Conservation (phyloP, 768 basidiomycete genomes). For the Erythrobasidium yunnanense region DNA sequence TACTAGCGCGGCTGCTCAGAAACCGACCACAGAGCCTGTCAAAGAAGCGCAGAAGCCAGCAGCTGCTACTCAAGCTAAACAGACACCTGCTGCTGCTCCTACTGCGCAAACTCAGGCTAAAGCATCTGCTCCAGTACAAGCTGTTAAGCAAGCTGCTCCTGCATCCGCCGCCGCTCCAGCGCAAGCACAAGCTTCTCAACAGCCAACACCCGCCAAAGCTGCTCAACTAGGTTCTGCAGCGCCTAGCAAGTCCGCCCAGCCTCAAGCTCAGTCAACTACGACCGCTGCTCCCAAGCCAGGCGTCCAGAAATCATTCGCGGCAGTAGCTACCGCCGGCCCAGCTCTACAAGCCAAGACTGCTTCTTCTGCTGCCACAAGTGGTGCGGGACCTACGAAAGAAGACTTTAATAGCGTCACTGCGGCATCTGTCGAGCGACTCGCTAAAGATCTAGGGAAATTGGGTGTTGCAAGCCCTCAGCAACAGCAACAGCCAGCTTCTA, state of each 20-base stretch:
- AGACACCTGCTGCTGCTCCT: background rate
- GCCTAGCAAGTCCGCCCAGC: background rate
- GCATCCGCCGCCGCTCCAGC: background rate
- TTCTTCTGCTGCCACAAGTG: no score
- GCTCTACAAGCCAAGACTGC: slow-evolving; percentile 2
- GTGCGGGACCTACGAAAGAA: no score
- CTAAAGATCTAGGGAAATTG: slow-evolving; percentile 4
- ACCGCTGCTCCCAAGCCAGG: background rate
- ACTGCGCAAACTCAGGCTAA: background rate
- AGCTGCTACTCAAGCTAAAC: background rate
- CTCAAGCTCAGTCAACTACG: background rate
- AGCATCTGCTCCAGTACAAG: background rate
- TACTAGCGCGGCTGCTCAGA: slow-evolving; percentile 16
- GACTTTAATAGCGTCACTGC: background rate
- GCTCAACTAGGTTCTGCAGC: background rate
- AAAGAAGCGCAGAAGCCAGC: background rate
- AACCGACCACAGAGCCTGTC: background rate
- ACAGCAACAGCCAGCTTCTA: slow-evolving; percentile 20
- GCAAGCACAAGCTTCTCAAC: background rate
- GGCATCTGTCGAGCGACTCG: background rate
- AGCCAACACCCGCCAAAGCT: slow-evolving; percentile 13
- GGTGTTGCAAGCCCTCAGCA: background rate
- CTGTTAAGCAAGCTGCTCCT: background rate
- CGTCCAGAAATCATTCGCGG: background rate
- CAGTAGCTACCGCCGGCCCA: slow-evolving; percentile 15